Conservation (phyloP, 352 stramenopile genomes). For the Globisporangium nodosum region DNA sequence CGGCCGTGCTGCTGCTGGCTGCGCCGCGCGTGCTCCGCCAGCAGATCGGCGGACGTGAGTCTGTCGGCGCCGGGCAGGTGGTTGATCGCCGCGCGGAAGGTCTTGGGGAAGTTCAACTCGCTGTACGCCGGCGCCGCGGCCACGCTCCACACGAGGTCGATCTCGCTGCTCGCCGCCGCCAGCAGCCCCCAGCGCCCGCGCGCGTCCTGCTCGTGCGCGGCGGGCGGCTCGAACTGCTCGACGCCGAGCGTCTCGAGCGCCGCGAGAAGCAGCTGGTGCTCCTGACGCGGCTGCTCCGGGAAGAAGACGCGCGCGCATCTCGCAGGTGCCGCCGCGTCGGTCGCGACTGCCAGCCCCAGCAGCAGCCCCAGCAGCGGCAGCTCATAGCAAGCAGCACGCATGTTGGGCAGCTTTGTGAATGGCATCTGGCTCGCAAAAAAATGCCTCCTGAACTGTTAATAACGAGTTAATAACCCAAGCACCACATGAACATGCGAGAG, state of each 20-base stretch:
- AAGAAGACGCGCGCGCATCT: conserved; percentile 39
- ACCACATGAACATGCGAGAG: not conserved
- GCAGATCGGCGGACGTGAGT: conserved; percentile 36
- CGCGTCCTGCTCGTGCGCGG: conserved; percentile 12
- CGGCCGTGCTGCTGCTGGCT: conserved; percentile 48
- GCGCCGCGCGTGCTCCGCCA: conserved; percentile 37
- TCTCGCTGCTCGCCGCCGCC: conserved; percentile 27
- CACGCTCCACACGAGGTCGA: conserved; percentile 71
- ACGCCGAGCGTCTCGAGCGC: conserved; percentile 52
- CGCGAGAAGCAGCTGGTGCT: conserved; percentile 38
- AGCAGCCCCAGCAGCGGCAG: conserved; percentile 1
- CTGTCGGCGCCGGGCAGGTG: conserved; percentile 50
- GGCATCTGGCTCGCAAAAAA: too few species aligned
- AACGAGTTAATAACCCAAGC: too few species aligned
- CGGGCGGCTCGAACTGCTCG: conserved; percentile 30
- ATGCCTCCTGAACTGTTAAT: too few species aligned
- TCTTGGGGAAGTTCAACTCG: conserved; percentile 31
- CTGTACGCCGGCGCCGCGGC: conserved; percentile 21
- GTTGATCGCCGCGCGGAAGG: conserved; percentile 60
- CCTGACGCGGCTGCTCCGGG: conserved; percentile 28
- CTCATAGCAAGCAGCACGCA: too few species aligned
- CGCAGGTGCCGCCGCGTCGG: not conserved
- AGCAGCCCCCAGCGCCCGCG: conserved; percentile 38
- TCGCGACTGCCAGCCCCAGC: not conserved
- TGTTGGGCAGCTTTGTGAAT: too few species aligned